Base-by-base conservation (phyloP, 1,284 basidiomycete species). In the Mycena sp. region DNA sequence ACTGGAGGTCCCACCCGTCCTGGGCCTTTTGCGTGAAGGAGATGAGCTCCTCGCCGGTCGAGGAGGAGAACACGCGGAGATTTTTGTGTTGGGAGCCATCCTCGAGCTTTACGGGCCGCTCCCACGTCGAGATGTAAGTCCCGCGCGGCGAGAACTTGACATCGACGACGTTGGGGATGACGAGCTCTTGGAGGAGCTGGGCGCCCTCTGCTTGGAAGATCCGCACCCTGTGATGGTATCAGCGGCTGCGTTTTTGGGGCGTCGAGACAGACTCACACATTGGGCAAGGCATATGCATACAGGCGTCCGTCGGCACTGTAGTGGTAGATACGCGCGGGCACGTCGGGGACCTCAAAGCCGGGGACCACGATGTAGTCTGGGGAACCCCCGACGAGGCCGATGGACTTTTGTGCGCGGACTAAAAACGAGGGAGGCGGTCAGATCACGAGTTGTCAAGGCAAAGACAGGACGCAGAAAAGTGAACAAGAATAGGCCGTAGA, bases 321-420 rank as follows among this genome's bases (percentile, higher is more conserved):
- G 71, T 87, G 85, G 77, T 90, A 93, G 59, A 87, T 90, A 70
- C 93, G 86, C 46, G 91, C 90, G 64, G 87, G 81, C 38, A 83
- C 84, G 66, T 93, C 88, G 63, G 91, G 91, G 52, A 80, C 80
- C 61, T 83, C 80, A 71, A 97, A 93, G 57, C 86, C 88, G 61
- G 86, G 78, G 41, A 93, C 80, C 23, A 89, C 78, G 26, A 82
- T 76, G 77, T 95, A 98, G 69, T 87, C 84, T 54, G 96, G 95
- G 17, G 89, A 84, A 43, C 92, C 94, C 66, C 89, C 86, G 73
- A 95, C 88, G 72, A 99, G 87, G 67, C 94, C 94, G 64, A 96
- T 83, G 61, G 87, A 86, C 87, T 98, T 99, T 87, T 97, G 95
- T 52, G 96, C 93, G 76, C 96, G 94, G 83, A 90, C 94, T 95